phyloP scores from a whole-genome alignment of 176 grass and related monocot species.

The Zea luxurians region DNA sequence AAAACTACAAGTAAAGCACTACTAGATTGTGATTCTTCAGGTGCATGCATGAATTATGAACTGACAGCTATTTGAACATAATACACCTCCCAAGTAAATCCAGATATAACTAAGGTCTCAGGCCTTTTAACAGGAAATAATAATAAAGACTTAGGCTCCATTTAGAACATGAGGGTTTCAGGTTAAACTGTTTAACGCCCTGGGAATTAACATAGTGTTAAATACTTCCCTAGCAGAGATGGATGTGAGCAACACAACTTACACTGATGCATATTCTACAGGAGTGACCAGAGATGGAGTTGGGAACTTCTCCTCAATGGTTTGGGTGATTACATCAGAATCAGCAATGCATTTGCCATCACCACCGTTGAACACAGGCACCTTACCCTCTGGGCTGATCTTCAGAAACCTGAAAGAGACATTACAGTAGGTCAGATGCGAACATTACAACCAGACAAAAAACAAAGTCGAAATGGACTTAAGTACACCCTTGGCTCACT shows the following conservation, averaged over 20 bases:
- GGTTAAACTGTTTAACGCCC: background rate
- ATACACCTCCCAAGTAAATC: background rate
- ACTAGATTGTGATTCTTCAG: background rate
- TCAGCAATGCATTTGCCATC: constrained; percentile 74
- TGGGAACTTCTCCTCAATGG: constrained; percentile 81
- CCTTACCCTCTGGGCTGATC: constrained; percentile 83
- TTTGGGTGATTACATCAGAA: constrained; percentile 81
- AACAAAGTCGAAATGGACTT: background rate
- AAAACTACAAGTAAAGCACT: background rate
- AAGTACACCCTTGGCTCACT: background rate
- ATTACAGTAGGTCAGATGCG: constrained; percentile 18
- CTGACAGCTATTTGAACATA: background rate
- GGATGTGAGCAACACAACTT: constrained; percentile 3
- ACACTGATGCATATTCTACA: constrained; percentile 72
- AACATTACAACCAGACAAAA: background rate
- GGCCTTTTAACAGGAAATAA: background rate
- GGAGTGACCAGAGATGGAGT: constrained; percentile 66
- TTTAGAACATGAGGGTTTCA: background rate
- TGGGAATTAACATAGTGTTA: background rate
- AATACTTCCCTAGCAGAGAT: background rate
- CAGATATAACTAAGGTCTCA: background rate
- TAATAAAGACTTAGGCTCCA: background rate
- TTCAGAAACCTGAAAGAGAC: constrained; percentile 61
- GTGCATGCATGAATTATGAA: background rate
- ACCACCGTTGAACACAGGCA: constrained; percentile 67